phyloP scores from a whole-genome alignment of 177 flowering plant species.

The Vitis hybrid region DNA sequence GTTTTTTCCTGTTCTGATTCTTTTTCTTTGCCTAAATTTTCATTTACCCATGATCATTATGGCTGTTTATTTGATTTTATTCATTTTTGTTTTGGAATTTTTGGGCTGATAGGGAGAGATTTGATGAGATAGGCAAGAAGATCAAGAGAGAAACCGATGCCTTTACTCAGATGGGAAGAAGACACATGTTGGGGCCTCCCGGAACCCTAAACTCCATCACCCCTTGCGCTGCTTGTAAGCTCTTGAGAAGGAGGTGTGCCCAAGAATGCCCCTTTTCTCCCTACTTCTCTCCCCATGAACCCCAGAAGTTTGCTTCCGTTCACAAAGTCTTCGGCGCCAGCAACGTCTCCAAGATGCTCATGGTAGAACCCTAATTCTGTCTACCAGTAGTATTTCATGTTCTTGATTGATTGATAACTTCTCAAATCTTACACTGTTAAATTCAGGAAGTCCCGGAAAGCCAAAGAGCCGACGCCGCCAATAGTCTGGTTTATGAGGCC shows the following conservation, averaged over 20 bases:
- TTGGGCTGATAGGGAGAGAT: constrained; percentile 49
- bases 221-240: constrained; percentile 90
- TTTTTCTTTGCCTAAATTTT: neutral
- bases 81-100: neutral
- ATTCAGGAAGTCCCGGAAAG: constrained; percentile 80
- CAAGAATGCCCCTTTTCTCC: constrained; percentile 90
- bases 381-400: neutral
- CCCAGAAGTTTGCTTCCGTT: constrained; percentile 82
- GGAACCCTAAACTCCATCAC: constrained; percentile 68
- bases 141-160: constrained; percentile 63
- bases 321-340: constrained; percentile 92
- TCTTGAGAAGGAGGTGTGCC: constrained; percentile 66
- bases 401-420: neutral
- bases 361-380: constrained; percentile 35
- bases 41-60: neutral
- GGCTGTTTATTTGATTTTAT: neutral
- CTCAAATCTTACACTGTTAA: neutral
- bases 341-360: constrained; percentile 84
- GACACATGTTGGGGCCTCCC: constrained; percentile 57
- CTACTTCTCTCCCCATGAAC: constrained; percentile 87
- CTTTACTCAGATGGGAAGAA: constrained; percentile 52
- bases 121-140: constrained; percentile 76
- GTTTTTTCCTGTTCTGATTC: no score
- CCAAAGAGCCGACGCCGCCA: constrained; percentile 86
- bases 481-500: constrained; percentile 90